Percentiles rank a stretch among this genome's conserved stretches.
These are phyloP conservation scores for Bromus sterilis DNA, from an alignment of 176 grass and related monocot genomes.

Conservation along the genomic window DNA sequence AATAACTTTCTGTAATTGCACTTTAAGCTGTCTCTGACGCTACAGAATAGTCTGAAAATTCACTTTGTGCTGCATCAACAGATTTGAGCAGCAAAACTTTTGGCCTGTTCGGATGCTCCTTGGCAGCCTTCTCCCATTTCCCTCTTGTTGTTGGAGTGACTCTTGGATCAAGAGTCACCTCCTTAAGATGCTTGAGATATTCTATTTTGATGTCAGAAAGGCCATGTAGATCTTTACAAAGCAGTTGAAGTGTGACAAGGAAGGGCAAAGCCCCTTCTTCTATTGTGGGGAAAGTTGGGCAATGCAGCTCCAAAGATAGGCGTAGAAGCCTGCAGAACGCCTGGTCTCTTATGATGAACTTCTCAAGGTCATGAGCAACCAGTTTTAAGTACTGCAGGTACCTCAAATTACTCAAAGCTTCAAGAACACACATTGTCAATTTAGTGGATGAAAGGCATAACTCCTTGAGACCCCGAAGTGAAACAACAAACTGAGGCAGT, in stretches of 20 bases:
- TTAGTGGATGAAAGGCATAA: slow-evolving; percentile 5
- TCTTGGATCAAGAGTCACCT: slow-evolving; percentile 9
- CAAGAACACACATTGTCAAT: not conserved
- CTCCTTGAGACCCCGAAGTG: not conserved
- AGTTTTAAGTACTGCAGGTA: slow-evolving; percentile 20
- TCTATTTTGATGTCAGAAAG: not conserved
- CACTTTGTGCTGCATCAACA: not conserved
- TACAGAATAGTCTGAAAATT: not conserved
- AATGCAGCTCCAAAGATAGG: not conserved
- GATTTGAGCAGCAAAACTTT: not conserved
- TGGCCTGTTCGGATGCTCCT: slow-evolving; percentile 10
- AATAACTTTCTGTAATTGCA: not conserved
- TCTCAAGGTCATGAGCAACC: not conserved
- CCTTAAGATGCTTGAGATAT: not conserved
- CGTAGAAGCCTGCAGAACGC: slow-evolving; percentile 3
- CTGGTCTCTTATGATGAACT: not conserved
- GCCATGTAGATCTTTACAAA: not conserved
- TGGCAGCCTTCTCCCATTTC: not conserved
- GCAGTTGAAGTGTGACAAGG: not conserved
- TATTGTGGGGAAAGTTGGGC: slow-evolving; percentile 2
- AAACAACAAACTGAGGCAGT: slow-evolving; percentile 14
- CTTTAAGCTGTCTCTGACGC: not conserved
- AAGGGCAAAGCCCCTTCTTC: slow-evolving; percentile 6
- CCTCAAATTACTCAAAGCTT: slow-evolving; percentile 13
- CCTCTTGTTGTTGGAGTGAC: not conserved